Conservation (phyloP, 2,329 filamentous ascomycete genomes). For the Trichoderma oligosporum region DNA sequence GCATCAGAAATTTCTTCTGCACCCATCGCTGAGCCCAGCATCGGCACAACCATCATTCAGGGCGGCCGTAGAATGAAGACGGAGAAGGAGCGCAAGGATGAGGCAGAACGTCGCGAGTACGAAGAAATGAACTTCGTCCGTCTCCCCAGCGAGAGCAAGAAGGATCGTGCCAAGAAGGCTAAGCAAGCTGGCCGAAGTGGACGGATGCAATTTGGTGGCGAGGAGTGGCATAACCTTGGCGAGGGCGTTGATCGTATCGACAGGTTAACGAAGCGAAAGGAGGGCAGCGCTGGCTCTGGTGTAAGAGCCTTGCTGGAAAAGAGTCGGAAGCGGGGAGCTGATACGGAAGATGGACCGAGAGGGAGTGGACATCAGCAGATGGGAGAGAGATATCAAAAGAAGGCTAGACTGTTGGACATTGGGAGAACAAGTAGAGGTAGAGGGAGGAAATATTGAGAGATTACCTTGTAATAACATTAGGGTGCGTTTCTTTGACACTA, state of each 20-base stretch:
- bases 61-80: slow-evolving; percentile 79
- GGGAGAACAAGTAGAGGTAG: slow-evolving; percentile 46
- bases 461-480: background rate
- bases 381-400: slow-evolving; percentile 72
- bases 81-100: slow-evolving; percentile 67
- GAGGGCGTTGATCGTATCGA: slow-evolving; percentile 85
- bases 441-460: slow-evolving; percentile 29
- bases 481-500: background rate
- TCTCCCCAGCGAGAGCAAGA: slow-evolving; percentile 82
- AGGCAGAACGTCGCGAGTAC: slow-evolving; percentile 77
- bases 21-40: slow-evolving; percentile 80
- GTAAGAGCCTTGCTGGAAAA: slow-evolving; percentile 68
- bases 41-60: slow-evolving; percentile 81
- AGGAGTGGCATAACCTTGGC: slow-evolving; percentile 85
- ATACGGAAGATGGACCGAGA: slow-evolving; percentile 65
- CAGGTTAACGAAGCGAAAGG: slow-evolving; percentile 69
- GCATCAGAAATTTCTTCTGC: slow-evolving; percentile 76
- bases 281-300: slow-evolving; percentile 48
- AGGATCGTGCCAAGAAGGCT: slow-evolving; percentile 66
- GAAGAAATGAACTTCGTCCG: slow-evolving; percentile 92
- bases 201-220: slow-evolving; percentile 75
- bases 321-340: slow-evolving; percentile 75
- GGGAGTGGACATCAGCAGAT: slow-evolving; percentile 62
- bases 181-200: slow-evolving; percentile 47
- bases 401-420: slow-evolving; percentile 53